Percentiles rank a stretch among this genome's conserved stretches.
Evolutionary conservation across 164 flowering plant species (phyloP).

Genomic region (Litsea cubeba): DNA sequence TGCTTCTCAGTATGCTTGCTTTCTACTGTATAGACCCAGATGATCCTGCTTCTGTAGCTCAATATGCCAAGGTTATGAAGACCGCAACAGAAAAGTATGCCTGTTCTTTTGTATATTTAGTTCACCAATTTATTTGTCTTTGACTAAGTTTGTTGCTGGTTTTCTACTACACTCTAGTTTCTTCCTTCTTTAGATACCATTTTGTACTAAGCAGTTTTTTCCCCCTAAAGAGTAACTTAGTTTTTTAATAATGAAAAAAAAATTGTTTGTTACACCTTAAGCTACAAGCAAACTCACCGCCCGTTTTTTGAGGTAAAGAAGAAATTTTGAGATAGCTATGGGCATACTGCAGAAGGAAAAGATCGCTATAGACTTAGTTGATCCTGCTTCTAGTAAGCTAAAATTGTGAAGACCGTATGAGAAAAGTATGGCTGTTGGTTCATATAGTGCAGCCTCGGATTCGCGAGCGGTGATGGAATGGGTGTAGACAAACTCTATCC

Average conservation of each 20-base stretch:
- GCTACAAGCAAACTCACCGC: too few species aligned
- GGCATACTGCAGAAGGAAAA: slow-evolving; percentile 22
- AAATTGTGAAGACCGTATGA: slow-evolving; percentile 83
- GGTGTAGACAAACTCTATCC: too few species aligned
- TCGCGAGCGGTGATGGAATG: too few species aligned
- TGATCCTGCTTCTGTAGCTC: slow-evolving; percentile 83
- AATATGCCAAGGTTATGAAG: slow-evolving; percentile 90
- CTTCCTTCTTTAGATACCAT: too few species aligned
- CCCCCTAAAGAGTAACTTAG: background rate
- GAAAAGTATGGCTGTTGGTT: slow-evolving; percentile 52
- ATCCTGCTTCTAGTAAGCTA: slow-evolving; percentile 89
- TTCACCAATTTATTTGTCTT: background rate
- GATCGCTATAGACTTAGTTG: slow-evolving; percentile 86
- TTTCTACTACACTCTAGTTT: too few species aligned
- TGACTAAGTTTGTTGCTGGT: background rate
- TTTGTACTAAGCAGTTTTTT: background rate
- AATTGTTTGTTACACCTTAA: too few species aligned
- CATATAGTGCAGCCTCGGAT: too few species aligned
- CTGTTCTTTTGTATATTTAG: background rate
- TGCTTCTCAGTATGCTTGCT: background rate
- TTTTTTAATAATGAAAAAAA: too few species aligned
- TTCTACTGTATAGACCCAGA: slow-evolving; percentile 59
- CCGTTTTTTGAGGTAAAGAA: slow-evolving; percentile 74
- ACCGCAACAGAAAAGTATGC: slow-evolving; percentile 72
- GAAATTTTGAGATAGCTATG: slow-evolving; percentile 75